Percentiles rank a stretch among this genome's conserved stretches.
These are phyloP conservation scores for Myrica gale DNA, from an alignment of 306 rosid genomes.

Conservation along the genomic window DNA sequence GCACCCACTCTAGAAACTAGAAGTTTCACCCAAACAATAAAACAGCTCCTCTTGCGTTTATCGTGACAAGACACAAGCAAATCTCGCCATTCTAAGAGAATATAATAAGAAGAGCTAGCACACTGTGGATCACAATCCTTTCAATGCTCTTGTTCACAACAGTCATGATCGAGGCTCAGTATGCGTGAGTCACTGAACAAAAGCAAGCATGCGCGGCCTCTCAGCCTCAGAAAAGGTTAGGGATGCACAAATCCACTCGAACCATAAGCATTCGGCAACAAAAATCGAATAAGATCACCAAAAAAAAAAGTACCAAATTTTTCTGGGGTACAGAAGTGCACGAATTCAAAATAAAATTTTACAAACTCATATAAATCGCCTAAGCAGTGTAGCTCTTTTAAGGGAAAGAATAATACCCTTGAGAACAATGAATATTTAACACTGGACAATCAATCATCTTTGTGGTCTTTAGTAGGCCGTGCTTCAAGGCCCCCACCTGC, in stretches of 20 bases:
- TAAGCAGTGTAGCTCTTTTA: conserved; percentile 43
- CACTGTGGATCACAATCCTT: neutral
- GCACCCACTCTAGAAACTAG: no score
- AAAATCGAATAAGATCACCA: neutral
- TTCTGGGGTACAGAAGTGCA: conserved; percentile 18
- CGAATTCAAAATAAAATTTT: conserved; percentile 36
- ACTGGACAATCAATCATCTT: conserved; percentile 52
- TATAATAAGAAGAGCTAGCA: neutral
- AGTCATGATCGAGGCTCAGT: no score
- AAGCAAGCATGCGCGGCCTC: neutral
- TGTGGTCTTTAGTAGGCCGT: conserved; percentile 50
- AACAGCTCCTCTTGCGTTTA: no score
- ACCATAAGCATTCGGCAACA: neutral
- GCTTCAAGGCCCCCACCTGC: conserved; percentile 80
- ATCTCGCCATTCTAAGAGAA: no score
- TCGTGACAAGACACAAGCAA: no score
- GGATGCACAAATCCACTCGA: neutral
- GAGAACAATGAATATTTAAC: conserved; percentile 46
- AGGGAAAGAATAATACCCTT: conserved; percentile 45
- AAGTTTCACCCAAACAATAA: no score
- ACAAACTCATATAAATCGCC: conserved; percentile 27
- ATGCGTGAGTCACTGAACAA: neutral
- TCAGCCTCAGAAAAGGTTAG: neutral
- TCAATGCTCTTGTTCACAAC: no score
- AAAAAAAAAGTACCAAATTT: neutral